phyloP scores from a whole-genome alignment of 2,329 filamentous ascomycete species.

The Trichophyton simii region DNA sequence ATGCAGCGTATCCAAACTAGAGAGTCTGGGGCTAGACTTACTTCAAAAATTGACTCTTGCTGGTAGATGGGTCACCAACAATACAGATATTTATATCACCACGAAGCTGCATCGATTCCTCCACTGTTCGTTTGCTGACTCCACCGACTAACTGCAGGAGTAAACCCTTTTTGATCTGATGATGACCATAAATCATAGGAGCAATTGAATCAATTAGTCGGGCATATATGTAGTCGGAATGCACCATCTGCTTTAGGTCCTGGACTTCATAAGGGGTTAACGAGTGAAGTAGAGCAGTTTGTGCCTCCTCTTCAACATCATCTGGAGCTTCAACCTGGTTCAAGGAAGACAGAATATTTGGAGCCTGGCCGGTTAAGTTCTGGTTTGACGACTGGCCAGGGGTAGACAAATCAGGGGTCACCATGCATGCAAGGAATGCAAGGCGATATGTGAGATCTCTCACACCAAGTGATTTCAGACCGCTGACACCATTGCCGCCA shows the following conservation, averaged over 20 bases:
- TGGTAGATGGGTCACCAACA: slow-evolving; percentile 91
- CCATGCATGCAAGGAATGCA: slow-evolving; percentile 95
- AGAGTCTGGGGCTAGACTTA: slow-evolving; percentile 20
- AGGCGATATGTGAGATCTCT: slow-evolving; percentile 89
- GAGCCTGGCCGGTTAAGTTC: slow-evolving; percentile 57
- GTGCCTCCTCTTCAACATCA: slow-evolving; percentile 68
- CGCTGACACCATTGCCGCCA: slow-evolving; percentile 72
- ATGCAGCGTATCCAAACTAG: neutral
- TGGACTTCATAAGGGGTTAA: slow-evolving; percentile 80
- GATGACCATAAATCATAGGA: slow-evolving; percentile 93
- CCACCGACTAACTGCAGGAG: slow-evolving; percentile 92
- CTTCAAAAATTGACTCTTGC: slow-evolving; percentile 95
- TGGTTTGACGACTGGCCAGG: slow-evolving; percentile 62
- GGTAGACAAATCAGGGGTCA: slow-evolving; percentile 73
- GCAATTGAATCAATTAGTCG: slow-evolving; percentile 86
- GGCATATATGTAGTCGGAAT: slow-evolving; percentile 89
- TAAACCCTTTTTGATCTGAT: slow-evolving; percentile 93
- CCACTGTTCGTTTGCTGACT: slow-evolving; percentile 73
- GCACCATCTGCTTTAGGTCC: slow-evolving; percentile 83
- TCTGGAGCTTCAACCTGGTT: slow-evolving; percentile 61
- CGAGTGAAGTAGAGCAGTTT: slow-evolving; percentile 73
- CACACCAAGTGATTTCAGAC: slow-evolving; percentile 84
- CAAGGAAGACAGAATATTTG: slow-evolving; percentile 73
- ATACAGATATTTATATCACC: slow-evolving; percentile 99
- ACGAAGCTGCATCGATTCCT: slow-evolving; percentile 84